phyloP scores from a whole-genome alignment of 805 yeast species.

The Metschnikowia hibisci region DNA sequence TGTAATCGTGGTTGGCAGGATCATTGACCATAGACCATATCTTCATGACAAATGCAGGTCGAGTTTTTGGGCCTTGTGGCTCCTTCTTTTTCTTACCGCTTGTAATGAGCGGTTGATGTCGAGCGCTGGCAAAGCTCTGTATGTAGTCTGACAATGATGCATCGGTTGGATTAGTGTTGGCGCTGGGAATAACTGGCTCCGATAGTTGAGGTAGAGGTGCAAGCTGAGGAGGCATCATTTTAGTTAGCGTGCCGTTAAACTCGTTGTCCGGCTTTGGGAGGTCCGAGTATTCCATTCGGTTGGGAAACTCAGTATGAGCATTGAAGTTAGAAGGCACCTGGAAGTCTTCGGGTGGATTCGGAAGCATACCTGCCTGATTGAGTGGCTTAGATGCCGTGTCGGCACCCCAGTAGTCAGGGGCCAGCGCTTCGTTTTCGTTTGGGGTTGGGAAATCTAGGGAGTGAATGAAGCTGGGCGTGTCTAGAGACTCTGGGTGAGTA shows the following conservation, averaged over 20 bases:
- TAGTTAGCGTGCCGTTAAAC: constrained; percentile 13
- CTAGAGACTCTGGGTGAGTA: constrained; percentile 11
- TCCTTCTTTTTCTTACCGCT: constrained; percentile 30
- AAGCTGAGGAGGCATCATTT: constrained; percentile 7
- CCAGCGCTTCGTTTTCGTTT: constrained; percentile 1
- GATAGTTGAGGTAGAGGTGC: constrained; percentile 19
- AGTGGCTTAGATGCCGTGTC: not conserved
- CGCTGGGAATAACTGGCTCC: constrained; percentile 16
- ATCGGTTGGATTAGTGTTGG: constrained; percentile 5
- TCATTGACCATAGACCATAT: constrained; percentile 96
- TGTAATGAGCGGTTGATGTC: constrained; percentile 11
- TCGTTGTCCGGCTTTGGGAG: not conserved
- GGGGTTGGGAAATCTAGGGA: constrained; percentile 18
- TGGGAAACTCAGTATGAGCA: constrained; percentile 7
- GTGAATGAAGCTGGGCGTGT: constrained; percentile 18
- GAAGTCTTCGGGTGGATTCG: not conserved
- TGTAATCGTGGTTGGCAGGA: constrained; percentile 59
- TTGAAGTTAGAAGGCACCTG: not conserved
- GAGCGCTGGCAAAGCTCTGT: constrained; percentile 5
- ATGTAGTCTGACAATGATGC: constrained; percentile 12
- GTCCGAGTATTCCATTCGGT: not conserved
- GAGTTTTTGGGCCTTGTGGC: constrained; percentile 42
- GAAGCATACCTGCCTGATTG: not conserved
- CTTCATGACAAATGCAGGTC: constrained; percentile 91
- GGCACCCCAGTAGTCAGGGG: constrained; percentile 7